phyloP scores from a whole-genome alignment of 2,329 filamentous ascomycete genomes.

The Colletotrichum incanum region DNA sequence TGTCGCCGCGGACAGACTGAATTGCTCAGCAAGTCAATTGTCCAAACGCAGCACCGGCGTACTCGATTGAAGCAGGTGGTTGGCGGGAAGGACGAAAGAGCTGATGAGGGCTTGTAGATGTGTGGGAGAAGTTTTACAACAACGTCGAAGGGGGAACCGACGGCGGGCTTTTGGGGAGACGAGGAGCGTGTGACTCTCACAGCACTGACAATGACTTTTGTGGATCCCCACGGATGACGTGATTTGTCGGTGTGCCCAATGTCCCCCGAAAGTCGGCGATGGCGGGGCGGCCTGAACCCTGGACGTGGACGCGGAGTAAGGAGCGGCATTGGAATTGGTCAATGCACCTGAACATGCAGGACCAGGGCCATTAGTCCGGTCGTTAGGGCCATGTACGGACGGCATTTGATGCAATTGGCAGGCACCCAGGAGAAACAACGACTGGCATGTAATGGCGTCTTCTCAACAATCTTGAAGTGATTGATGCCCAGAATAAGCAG shows the following conservation, averaged over 20 bases:
- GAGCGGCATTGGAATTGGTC: constrained; percentile 9
- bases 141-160: constrained; percentile 29
- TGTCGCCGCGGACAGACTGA: constrained; percentile 45
- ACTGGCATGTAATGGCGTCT: background rate
- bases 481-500: background rate
- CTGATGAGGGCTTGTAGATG: constrained; percentile 7
- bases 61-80: constrained; percentile 42
- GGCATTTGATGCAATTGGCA: background rate
- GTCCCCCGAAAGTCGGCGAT: constrained; percentile 40
- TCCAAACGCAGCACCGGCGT: constrained; percentile 44
- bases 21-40: constrained; percentile 44
- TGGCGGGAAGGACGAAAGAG: constrained; percentile 1
- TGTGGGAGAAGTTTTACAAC: constrained; percentile 13
- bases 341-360: constrained; percentile 1
- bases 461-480: background rate
- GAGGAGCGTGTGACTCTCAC: constrained; percentile 15
- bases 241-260: constrained; percentile 39
- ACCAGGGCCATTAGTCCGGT: background rate
- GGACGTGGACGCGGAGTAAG: constrained; percentile 6
- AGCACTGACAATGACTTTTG: constrained; percentile 16
- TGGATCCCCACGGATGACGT: constrained; percentile 40
- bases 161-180: constrained; percentile 34
- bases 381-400: background rate
- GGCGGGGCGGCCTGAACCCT: constrained; percentile 24
- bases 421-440: background rate